A percentile compares a stretch with the other conserved stretches of the same genome.
Evolutionary conservation across 768 basidiomycete species (phyloP).

Genomic region (Royoungia palumana): DNA sequence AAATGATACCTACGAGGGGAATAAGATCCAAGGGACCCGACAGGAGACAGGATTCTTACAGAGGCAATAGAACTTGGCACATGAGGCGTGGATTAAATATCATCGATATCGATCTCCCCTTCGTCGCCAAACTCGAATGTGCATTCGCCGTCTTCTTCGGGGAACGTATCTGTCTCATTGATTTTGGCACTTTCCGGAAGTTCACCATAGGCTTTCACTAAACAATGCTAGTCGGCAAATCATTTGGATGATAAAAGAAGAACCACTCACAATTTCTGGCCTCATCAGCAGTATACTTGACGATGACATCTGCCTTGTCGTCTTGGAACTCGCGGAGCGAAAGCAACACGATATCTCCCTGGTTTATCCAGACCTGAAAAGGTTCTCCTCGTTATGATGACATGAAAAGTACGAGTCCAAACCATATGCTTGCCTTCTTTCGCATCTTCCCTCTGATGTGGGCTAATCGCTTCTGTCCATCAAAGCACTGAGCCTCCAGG

Average conservation of each 20-base stretch:
- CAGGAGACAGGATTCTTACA: constrained; percentile 12
- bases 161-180: constrained; percentile 93
- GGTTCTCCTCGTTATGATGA: constrained; percentile 5
- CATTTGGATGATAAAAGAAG: background rate
- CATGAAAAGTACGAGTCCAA: background rate
- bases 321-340: constrained; percentile 99
- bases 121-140: constrained; percentile 90
- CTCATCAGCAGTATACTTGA: constrained; percentile 97
- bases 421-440: constrained; percentile 73
- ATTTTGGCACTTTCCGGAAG: constrained; percentile 95
- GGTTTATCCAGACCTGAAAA: constrained; percentile 94
- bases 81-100: constrained; percentile 59
- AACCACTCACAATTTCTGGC: constrained; percentile 66
- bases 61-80: constrained; percentile 6
- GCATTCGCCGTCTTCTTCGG: constrained; percentile 87
- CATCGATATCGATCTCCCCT: constrained; percentile 86
- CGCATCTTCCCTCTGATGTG: constrained; percentile 99
- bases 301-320: constrained; percentile 98
- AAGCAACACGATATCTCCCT: constrained; percentile 92
- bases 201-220: constrained; percentile 97
- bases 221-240: constrained; percentile 6
- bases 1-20: constrained; percentile 8
- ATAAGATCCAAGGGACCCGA: constrained; percentile 6
- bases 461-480: constrained; percentile 95
- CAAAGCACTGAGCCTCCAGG: constrained; percentile 94